A percentile compares a stretch with the other conserved stretches of the same genome.
These are phyloP conservation scores for Cyanidiococcus yangmingshanensis DNA, from an alignment of 23 red algal genomes.

Conservation along the genomic window DNA sequence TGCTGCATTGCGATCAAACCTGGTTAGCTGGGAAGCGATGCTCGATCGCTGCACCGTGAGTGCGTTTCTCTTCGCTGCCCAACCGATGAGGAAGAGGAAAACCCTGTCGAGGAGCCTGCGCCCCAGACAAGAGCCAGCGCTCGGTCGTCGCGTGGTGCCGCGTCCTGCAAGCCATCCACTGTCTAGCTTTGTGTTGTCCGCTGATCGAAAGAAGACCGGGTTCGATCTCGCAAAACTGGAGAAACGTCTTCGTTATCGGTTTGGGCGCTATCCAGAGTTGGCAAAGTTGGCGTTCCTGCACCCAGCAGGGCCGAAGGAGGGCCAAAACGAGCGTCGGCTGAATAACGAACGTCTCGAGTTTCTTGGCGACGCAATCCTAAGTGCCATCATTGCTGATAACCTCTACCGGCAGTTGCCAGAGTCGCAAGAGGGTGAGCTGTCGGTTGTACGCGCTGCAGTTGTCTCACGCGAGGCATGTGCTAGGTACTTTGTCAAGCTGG, in stretches of 20 bases:
- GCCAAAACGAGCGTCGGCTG: neutral
- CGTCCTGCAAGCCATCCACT: no score
- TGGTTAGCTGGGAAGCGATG: no score
- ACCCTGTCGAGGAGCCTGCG: no score
- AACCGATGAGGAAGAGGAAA: no score
- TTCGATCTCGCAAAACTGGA: slow-evolving; percentile 10
- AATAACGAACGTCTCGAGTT: slow-evolving; percentile 33
- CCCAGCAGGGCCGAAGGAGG: neutral
- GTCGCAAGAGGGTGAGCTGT: slow-evolving; percentile 20
- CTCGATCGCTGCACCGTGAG: no score
- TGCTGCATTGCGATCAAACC: no score
- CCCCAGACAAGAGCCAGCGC: no score
- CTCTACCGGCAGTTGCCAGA: slow-evolving; percentile 23
- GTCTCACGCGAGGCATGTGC: slow-evolving; percentile 24
- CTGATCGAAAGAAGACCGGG: neutral
- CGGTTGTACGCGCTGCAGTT: slow-evolving; percentile 10
- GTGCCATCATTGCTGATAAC: slow-evolving; percentile 15
- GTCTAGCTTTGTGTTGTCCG: no score
- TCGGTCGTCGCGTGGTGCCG: no score
- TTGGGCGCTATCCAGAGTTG: slow-evolving; percentile 5
- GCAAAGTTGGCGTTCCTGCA: slow-evolving; percentile 12
- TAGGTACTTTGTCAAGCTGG: slow-evolving; percentile 18
- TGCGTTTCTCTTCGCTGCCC: no score
- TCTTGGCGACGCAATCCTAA: slow-evolving; percentile 26
- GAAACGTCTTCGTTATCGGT: slow-evolving; percentile 20